phyloP scores from a whole-genome alignment of 805 yeast species.

The Nakazawaea holstii region DNA sequence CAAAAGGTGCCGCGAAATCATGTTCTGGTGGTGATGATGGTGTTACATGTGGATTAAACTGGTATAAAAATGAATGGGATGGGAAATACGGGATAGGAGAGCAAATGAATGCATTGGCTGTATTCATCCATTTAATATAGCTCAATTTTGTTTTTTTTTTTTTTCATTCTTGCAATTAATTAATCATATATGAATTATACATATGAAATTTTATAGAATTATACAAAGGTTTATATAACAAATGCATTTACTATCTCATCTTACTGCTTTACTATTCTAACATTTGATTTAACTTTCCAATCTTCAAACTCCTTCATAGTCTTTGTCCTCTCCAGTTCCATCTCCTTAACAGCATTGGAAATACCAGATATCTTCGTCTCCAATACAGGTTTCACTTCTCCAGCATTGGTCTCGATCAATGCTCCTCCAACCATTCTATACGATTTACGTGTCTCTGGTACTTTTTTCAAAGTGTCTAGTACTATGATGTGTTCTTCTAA shows the following conservation, averaged over 20 bases:
- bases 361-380: constrained; percentile 50
- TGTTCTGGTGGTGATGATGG: constrained; percentile 74
- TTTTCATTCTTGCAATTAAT: no score
- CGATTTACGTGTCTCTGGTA: constrained; percentile 64
- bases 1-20: constrained; percentile 62
- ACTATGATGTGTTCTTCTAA: constrained; percentile 44
- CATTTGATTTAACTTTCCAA: constrained; percentile 47
- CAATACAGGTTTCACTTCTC: constrained; percentile 64
- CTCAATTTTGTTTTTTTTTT: no score
- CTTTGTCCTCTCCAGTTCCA: constrained; percentile 32
- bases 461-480: constrained; percentile 45
- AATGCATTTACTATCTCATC: no score
- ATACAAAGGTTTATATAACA: no score
- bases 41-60: constrained; percentile 69
- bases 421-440: constrained; percentile 95
- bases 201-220: no score
- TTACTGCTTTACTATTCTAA: constrained; percentile 34
- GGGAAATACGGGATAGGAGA: constrained; percentile 71
- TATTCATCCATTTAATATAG: constrained; percentile 37
- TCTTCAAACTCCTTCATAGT: constrained; percentile 36
- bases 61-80: constrained; percentile 61
- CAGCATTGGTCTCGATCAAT: constrained; percentile 74
- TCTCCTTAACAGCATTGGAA: constrained; percentile 29
- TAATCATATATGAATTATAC: no score
- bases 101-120: constrained; percentile 70